A percentile compares a stretch with the other conserved stretches of the same genome.
Evolutionary conservation across 305 asterid genomes (phyloP).

Genomic region (Rubia balearica): DNA sequence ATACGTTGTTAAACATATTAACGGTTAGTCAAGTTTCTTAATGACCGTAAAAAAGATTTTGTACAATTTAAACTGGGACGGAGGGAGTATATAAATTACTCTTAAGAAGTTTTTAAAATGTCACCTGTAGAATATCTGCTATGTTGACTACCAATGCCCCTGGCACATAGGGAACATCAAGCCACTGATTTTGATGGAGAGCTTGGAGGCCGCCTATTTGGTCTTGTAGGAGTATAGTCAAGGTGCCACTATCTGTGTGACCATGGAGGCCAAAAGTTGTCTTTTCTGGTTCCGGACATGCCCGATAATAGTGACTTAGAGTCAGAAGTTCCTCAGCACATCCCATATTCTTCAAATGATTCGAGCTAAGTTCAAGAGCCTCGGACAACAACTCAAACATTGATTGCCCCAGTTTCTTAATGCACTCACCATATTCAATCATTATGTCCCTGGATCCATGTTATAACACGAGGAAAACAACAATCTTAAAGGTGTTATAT

Average conservation of each 20-base stretch:
- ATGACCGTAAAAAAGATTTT: too few species aligned
- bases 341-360: neutral
- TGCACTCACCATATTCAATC: neutral
- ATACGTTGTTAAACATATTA: too few species aligned
- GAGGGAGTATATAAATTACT: too few species aligned
- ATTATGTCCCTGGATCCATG: neutral
- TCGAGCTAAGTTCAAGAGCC: neutral
- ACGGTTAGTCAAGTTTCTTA: too few species aligned
- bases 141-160: neutral
- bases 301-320: neutral
- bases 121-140: neutral
- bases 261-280: neutral
- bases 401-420: neutral
- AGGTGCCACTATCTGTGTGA: neutral
- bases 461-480: too few species aligned
- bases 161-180: neutral
- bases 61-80: too few species aligned
- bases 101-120: too few species aligned
- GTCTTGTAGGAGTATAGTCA: neutral
- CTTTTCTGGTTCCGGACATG: neutral
- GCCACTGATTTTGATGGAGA: neutral
- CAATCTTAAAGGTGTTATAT: too few species aligned
- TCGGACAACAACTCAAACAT: neutral
- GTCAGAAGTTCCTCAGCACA: neutral
- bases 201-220: neutral